Percentiles rank a stretch among this genome's conserved stretches.
Evolutionary conservation across 2,329 filamentous ascomycete species (phyloP).

Genomic region (Penicillium janthinellum): DNA sequence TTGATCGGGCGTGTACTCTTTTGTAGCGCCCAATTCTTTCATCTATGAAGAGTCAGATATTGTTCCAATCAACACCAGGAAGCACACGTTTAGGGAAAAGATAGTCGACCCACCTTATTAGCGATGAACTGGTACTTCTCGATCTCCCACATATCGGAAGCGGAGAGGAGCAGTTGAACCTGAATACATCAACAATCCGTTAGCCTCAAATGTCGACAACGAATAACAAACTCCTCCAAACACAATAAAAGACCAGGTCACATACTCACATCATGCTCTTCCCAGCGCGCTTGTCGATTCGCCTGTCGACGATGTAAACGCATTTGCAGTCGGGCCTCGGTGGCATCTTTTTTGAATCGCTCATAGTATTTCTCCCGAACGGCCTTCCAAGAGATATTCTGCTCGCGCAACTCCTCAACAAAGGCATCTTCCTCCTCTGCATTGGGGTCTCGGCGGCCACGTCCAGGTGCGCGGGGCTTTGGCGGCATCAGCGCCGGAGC

Average conservation of each 20-base stretch:
- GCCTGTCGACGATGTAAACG: constrained; percentile 42
- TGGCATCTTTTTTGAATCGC: constrained; percentile 41
- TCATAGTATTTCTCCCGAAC: constrained; percentile 41
- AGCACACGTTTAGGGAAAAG: too few species aligned
- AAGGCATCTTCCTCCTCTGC: constrained; percentile 44
- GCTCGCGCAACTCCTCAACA: constrained; percentile 40
- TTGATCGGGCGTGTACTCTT: constrained; percentile 38
- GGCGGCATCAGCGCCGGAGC: constrained; percentile 30
- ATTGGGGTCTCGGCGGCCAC: constrained; percentile 40
- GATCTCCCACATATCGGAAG: constrained; percentile 40
- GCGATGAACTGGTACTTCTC: constrained; percentile 44
- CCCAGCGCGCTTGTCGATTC: constrained; percentile 40
- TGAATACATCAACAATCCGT: constrained; percentile 16
- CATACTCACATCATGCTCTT: constrained; percentile 50
- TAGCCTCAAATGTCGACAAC: background rate
- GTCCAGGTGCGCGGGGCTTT: constrained; percentile 33
- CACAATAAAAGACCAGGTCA: constrained; percentile 21
- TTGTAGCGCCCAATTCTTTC: constrained; percentile 38
- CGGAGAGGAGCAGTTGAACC: constrained; percentile 40
- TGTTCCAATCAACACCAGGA: too few species aligned
- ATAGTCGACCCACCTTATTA: constrained; percentile 36
- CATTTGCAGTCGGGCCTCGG: constrained; percentile 47
- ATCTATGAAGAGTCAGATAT: constrained; percentile 20
- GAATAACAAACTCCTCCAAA: background rate
- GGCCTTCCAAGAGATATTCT: constrained; percentile 42